Percentiles rank a stretch among this genome's conserved stretches.
These are phyloP conservation scores for Myotisia sp. DNA, from an alignment of 2,329 filamentous ascomycete genomes.

Conservation along the genomic window DNA sequence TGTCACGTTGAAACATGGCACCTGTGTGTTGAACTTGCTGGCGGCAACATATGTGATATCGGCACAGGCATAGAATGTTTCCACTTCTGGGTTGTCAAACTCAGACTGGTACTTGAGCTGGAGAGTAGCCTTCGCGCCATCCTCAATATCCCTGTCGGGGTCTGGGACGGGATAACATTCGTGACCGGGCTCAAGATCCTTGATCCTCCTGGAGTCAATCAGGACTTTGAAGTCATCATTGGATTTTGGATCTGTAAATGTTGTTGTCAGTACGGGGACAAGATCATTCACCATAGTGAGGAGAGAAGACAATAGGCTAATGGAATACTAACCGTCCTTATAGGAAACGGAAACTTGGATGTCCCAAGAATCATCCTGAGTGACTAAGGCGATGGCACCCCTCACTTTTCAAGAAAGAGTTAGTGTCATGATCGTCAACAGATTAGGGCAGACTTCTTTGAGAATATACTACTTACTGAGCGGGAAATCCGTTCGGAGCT, in stretches of 20 bases:
- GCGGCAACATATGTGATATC: conserved; percentile 33
- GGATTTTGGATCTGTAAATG: conserved; percentile 23
- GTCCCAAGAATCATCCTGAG: conserved; percentile 44
- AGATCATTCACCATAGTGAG: neutral
- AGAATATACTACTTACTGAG: conserved; percentile 28
- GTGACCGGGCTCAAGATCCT: conserved; percentile 31
- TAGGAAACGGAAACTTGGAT: conserved; percentile 43
- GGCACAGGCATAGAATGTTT: conserved; percentile 36
- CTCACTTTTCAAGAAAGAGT: conserved; percentile 35
- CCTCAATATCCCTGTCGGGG: conserved; percentile 19
- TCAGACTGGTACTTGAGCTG: conserved; percentile 33
- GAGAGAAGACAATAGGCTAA: too few species aligned
- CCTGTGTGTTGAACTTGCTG: conserved; percentile 26
- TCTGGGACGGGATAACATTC: conserved; percentile 32
- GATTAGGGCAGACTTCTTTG: neutral
- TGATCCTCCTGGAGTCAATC: conserved; percentile 21
- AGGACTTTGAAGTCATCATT: conserved; percentile 29
- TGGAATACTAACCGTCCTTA: conserved; percentile 29
- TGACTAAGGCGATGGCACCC: conserved; percentile 41
- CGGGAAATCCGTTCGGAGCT: conserved; percentile 44
- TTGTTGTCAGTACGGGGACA: neutral
- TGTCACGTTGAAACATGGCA: conserved; percentile 37
- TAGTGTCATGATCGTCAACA: too few species aligned
- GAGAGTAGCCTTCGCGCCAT: conserved; percentile 33
- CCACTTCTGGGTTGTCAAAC: conserved; percentile 27